These are phyloP conservation scores for Aphanomyces euteiches DNA, from an alignment of 352 stramenopile genomes.

Conservation along the genomic window DNA sequence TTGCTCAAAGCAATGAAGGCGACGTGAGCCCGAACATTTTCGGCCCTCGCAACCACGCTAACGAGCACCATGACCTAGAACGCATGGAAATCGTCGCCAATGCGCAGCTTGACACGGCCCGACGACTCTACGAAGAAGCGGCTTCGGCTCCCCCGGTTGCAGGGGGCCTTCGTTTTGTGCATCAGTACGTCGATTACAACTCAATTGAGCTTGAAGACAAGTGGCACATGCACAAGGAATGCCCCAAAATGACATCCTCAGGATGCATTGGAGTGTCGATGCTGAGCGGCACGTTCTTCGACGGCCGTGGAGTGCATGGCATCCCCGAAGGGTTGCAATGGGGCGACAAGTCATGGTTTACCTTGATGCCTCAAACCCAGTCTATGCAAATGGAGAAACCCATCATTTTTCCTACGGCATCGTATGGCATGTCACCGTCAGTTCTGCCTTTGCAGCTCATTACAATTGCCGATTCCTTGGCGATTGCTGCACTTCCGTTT, in stretches of 20 bases:
- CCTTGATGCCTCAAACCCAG: slow-evolving; percentile 69
- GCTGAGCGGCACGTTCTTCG: slow-evolving; percentile 74
- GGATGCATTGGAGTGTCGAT: slow-evolving; percentile 82
- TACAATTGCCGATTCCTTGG: slow-evolving; percentile 49
- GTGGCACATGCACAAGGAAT: slow-evolving; percentile 71
- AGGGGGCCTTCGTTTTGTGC: slow-evolving; percentile 44
- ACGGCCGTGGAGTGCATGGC: slow-evolving; percentile 54
- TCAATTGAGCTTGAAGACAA: slow-evolving; percentile 53
- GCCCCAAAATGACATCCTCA: slow-evolving; percentile 57
- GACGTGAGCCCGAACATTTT: slow-evolving; percentile 92
- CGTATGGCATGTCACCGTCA: slow-evolving; percentile 65
- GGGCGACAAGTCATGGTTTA: slow-evolving; percentile 66
- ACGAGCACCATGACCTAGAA: slow-evolving; percentile 74
- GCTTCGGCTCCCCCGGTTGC: slow-evolving; percentile 37
- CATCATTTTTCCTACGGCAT: slow-evolving; percentile 70
- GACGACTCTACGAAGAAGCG: slow-evolving; percentile 54
- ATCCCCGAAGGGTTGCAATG: slow-evolving; percentile 69
- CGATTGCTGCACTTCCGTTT: slow-evolving; percentile 72
- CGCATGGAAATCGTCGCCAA: slow-evolving; percentile 76
- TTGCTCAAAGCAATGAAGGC: slow-evolving; percentile 91
- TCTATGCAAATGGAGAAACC: slow-evolving; percentile 72
- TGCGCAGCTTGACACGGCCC: slow-evolving; percentile 61
- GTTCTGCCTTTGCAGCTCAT: slow-evolving; percentile 74
- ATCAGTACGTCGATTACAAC: slow-evolving; percentile 79
- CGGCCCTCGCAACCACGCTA: slow-evolving; percentile 56